Conservation (phyloP, 2,329 filamentous ascomycete genomes). For the Talaromyces marneffei region DNA sequence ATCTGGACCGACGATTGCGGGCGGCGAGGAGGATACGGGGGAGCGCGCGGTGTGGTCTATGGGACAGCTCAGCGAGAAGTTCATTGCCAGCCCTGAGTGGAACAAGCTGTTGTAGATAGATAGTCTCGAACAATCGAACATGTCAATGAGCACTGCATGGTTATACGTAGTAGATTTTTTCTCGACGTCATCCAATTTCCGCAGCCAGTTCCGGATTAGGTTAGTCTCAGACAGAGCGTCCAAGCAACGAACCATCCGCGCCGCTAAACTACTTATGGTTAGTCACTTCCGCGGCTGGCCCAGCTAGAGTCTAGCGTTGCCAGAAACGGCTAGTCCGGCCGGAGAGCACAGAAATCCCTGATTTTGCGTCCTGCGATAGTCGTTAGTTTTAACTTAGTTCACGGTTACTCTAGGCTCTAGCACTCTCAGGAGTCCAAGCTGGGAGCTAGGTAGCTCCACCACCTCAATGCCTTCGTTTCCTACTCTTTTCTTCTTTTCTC, state of each 20-base stretch:
- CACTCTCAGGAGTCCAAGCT: too few species aligned
- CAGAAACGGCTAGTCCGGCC: background rate
- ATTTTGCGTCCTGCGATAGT: too few species aligned
- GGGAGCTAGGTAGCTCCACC: background rate
- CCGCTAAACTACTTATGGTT: background rate
- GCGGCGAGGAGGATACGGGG: conserved; percentile 19
- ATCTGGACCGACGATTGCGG: conserved; percentile 22
- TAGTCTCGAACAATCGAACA: background rate
- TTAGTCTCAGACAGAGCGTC: background rate
- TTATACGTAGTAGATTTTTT: too few species aligned
- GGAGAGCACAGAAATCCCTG: background rate
- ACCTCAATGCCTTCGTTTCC: background rate
- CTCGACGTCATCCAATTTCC: conserved; percentile 12
- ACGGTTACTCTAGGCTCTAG: too few species aligned
- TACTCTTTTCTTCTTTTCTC: background rate
- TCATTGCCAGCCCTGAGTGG: conserved; percentile 59
- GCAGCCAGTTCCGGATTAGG: background rate
- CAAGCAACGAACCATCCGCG: background rate
- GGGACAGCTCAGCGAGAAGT: conserved; percentile 59
- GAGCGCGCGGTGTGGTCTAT: conserved; percentile 46
- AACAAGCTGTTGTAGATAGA: conserved; percentile 40
- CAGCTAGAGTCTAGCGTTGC: background rate
- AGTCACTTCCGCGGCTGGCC: background rate
- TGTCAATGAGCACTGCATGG: background rate
- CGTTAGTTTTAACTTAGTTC: background rate